These are phyloP conservation scores for Crithidia thermophila DNA, from an alignment of 208 protist species.

Conservation along the genomic window DNA sequence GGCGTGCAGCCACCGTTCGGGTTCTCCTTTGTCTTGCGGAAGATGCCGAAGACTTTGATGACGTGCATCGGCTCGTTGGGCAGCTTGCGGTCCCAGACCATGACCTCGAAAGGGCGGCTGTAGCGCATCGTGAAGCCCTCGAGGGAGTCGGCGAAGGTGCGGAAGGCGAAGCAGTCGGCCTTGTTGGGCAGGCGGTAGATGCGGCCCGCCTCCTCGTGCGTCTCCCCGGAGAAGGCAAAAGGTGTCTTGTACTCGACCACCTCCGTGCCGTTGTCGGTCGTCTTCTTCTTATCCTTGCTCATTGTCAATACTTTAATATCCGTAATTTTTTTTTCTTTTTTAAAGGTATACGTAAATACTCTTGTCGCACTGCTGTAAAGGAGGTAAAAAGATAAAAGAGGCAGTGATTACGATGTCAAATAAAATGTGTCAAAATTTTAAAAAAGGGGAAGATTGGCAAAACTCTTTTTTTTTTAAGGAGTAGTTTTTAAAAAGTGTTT, in stretches of 20 bases:
- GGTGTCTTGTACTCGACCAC: constrained; percentile 61
- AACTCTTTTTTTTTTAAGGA: too few species aligned
- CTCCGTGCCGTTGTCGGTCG: not conserved
- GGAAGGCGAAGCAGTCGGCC: constrained; percentile 68
- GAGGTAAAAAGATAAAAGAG: constrained; percentile 7
- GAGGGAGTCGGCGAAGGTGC: constrained; percentile 71
- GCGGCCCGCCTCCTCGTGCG: constrained; percentile 36
- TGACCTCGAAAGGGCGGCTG: constrained; percentile 45
- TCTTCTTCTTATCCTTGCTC: constrained; percentile 34
- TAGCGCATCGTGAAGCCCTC: constrained; percentile 74
- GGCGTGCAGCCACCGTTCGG: constrained; percentile 36
- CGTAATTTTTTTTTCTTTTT: constrained; percentile 12
- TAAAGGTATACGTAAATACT: not conserved
- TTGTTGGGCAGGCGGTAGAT: constrained; percentile 67
- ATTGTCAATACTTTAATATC: not conserved
- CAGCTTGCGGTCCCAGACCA: constrained; percentile 80
- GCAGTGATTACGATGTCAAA: not conserved
- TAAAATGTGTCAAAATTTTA: not conserved
- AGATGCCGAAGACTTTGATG: constrained; percentile 85
- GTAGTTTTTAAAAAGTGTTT: too few species aligned
- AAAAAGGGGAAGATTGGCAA: too few species aligned
- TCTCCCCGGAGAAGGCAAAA: constrained; percentile 55
- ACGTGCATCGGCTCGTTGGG: constrained; percentile 70
- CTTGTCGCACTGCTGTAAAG: not conserved
- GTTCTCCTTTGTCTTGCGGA: constrained; percentile 40